Evolutionary conservation across 768 basidiomycete species (phyloP).

Genomic region (Mycena galericulata): DNA sequence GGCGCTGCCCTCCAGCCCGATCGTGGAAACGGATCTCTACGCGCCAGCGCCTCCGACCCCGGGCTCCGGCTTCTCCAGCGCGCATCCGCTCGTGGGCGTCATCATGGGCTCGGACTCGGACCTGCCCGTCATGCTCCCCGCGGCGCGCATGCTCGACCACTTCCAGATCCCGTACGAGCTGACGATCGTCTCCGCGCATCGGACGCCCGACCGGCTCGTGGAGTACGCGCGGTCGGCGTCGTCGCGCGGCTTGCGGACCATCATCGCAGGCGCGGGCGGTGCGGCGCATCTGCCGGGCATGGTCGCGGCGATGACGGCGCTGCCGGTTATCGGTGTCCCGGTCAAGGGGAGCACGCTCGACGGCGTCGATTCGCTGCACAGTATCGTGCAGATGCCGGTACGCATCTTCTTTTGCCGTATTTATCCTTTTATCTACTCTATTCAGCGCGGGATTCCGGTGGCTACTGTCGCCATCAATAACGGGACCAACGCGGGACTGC

Average conservation of each 20-base stretch:
- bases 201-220: conserved; percentile 89
- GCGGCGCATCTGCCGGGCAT: conserved; percentile 98
- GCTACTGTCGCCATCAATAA: conserved; percentile 99
- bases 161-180: conserved; percentile 92
- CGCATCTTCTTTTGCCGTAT: conserved; percentile 54
- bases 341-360: conserved; percentile 95
- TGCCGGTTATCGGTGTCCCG: conserved; percentile 97
- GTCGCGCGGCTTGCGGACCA: conserved; percentile 71
- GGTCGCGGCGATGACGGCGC: conserved; percentile 93
- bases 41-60: conserved; percentile 59
- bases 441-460: conserved; percentile 93
- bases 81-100: conserved; percentile 85
- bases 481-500: conserved; percentile 90
- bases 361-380: conserved; percentile 96
- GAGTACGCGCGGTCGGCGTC: conserved; percentile 84
- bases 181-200: conserved; percentile 95
- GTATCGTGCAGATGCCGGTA: conserved; percentile 98
- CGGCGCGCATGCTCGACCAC: conserved; percentile 84
- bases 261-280: conserved; percentile 98
- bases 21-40: conserved; percentile 64
- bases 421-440: neutral
- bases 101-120: conserved; percentile 99
- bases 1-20: conserved; percentile 64
- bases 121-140: conserved; percentile 92
- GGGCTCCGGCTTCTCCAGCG: conserved; percentile 67